Base-by-base conservation (phyloP, 2,329 filamentous ascomycete genomes). In the Aspergillus awamori region DNA sequence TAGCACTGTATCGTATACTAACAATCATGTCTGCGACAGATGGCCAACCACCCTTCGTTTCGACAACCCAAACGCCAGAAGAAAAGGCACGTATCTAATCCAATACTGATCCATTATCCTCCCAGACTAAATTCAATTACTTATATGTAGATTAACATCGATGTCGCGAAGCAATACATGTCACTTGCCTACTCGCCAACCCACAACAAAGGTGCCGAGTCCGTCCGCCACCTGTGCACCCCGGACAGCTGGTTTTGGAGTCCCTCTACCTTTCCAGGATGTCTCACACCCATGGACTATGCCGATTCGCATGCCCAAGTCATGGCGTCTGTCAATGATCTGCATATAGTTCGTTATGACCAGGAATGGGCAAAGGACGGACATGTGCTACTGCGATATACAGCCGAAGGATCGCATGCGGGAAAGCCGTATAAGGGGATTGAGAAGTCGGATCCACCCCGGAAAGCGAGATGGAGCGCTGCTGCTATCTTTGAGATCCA, bases 401-500 rank as follows among this genome's bases (percentile, higher is more conserved):
- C 72, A n/a, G 75, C 76, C 4, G 72, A 74, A 54, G 76, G 76
- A 7, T 73, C 68, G 51, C 75, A 77, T 56, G 71, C 69, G 7
- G 76, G 76, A 2, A 61, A 74, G 54, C 68, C 72, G 15, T 74
- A 78, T 51, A 71, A 74, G 54, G 76, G 74, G 1, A 76, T 78
- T 49, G 61, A 75, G 55, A 66, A 69, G 30, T 72, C 66, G 15
- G 68, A 70, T 1, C 62, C 62, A 8, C 59, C 59, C 10, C 70
- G 67, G 17, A 72, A 74, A 62, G 76, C 76, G 26, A 66, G 65
- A 2, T 78, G 76, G 76, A 70, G 69, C 57, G 76, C 76, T 20
- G 71, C 74, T 24, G 76, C 73, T n/a, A 77, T 78, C 26, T 77
- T 77, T 59, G 74, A 77, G 61, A 68, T 76, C 15, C 65, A 72